phyloP scores from a whole-genome alignment of 2,329 filamentous ascomycete genomes.

The Amylocarpus encephaloides region DNA sequence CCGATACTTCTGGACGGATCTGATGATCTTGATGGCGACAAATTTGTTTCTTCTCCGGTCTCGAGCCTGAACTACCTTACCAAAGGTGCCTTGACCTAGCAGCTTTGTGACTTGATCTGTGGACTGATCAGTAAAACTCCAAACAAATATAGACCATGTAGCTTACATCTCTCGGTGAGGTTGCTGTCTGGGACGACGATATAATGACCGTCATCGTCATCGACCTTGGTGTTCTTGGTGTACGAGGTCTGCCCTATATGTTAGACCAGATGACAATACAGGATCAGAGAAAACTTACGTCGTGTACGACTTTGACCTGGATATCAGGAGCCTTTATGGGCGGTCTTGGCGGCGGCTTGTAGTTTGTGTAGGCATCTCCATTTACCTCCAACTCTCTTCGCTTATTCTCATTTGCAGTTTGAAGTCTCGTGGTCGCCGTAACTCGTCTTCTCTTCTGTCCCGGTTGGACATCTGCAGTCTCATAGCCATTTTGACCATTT shows the following conservation, averaged over 20 bases:
- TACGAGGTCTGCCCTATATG: slow-evolving; percentile 32
- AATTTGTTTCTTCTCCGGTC: slow-evolving; percentile 69
- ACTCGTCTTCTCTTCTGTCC: slow-evolving; percentile 82
- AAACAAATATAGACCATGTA: neutral
- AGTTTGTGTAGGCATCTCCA: slow-evolving; percentile 67
- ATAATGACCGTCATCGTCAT: slow-evolving; percentile 96
- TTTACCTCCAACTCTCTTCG: slow-evolving; percentile 65
- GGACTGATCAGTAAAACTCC: slow-evolving; percentile 22
- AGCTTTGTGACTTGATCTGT: slow-evolving; percentile 82
- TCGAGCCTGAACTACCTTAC: slow-evolving; percentile 91
- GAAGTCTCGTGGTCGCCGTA: slow-evolving; percentile 60
- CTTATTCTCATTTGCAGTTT: slow-evolving; percentile 76
- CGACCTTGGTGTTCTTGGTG: slow-evolving; percentile 65
- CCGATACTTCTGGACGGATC: slow-evolving; percentile 95
- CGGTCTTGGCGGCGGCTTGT: slow-evolving; percentile 80
- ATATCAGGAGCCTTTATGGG: slow-evolving; percentile 86
- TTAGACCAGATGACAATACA: slow-evolving; percentile 9
- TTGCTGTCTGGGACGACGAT: slow-evolving; percentile 83
- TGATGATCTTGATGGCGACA: slow-evolving; percentile 96
- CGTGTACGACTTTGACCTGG: slow-evolving; percentile 52
- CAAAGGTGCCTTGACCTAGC: slow-evolving; percentile 94
- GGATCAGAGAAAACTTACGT: slow-evolving; percentile 44
- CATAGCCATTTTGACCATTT: slow-evolving; percentile 55
- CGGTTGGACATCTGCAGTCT: slow-evolving; percentile 58
- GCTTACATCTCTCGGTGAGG: slow-evolving; percentile 84